Percentiles rank a stretch among this genome's conserved stretches.
Conservation (phyloP, 192 early-diverging fungal species). For the Backusella mclennaniae region DNA sequence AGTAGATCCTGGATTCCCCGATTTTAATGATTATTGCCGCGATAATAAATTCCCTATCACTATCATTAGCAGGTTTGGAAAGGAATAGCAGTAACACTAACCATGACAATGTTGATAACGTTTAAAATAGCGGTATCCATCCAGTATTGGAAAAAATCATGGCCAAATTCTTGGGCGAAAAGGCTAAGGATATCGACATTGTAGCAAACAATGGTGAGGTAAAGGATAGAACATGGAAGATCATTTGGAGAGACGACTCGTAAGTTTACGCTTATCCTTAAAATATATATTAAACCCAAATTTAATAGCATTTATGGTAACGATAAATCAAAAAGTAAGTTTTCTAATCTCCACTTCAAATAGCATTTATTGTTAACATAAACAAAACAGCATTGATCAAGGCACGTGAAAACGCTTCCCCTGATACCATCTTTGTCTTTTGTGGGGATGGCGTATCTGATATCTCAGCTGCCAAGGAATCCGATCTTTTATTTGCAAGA, state of each 20-base stretch:
- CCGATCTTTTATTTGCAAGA: constrained; percentile 75
- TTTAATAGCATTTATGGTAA: constrained; percentile 53
- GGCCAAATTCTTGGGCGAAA: constrained; percentile 44
- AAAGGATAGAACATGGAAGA: constrained; percentile 53
- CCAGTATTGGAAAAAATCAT: constrained; percentile 54
- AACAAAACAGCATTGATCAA: constrained; percentile 22
- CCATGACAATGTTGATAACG: not conserved
- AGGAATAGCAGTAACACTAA: not conserved
- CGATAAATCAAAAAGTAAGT: constrained; percentile 57
- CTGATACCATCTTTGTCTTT: constrained; percentile 58
- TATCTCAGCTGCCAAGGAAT: constrained; percentile 67
- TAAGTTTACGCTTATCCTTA: constrained; percentile 15
- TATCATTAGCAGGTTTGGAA: constrained; percentile 56
- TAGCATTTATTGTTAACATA: not conserved
- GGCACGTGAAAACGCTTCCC: constrained; percentile 22
- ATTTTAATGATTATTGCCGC: constrained; percentile 51
- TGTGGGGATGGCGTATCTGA: constrained; percentile 81
- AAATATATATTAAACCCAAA: constrained; percentile 4
- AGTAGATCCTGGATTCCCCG: constrained; percentile 62
- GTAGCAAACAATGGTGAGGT: constrained; percentile 56
- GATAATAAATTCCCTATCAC: constrained; percentile 56
- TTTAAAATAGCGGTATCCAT: constrained; percentile 51
- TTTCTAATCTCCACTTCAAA: not conserved
- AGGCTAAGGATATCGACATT: constrained; percentile 51
- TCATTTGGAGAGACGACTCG: constrained; percentile 61